phyloP scores from a whole-genome alignment of 148 eudicot genomes.

The Silene conica region DNA sequence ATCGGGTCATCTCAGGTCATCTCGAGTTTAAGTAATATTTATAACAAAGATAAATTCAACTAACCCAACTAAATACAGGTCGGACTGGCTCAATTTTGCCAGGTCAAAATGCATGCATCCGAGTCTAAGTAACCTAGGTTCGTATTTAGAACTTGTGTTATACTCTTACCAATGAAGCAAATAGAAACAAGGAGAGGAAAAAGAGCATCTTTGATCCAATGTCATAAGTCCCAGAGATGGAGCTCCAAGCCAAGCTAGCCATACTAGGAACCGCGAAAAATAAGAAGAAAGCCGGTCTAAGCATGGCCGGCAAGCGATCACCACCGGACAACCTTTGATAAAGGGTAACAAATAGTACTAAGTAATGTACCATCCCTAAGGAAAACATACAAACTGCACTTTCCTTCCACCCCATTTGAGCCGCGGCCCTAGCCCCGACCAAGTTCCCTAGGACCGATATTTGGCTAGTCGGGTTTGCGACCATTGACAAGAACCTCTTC shows the following conservation, averaged over 20 bases:
- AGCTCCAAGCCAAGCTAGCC: constrained; percentile 56
- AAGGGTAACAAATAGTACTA: constrained; percentile 56
- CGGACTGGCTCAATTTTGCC: too few species aligned
- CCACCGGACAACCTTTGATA: constrained; percentile 49
- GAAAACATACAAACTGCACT: constrained; percentile 40
- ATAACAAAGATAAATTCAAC: neutral
- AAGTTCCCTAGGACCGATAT: constrained; percentile 51
- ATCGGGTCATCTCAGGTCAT: neutral
- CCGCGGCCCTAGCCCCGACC: constrained; percentile 37
- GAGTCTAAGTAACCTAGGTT: neutral
- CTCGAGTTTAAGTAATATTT: neutral
- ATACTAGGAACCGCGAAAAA: constrained; percentile 56
- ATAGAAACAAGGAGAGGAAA: constrained; percentile 56
- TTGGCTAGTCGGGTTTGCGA: constrained; percentile 59
- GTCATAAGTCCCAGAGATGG: constrained; percentile 43
- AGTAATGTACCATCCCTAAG: constrained; percentile 35
- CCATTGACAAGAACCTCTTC: constrained; percentile 41
- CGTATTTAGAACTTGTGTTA: neutral
- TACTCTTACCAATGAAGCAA: constrained; percentile 41
- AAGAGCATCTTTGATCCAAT: constrained; percentile 50
- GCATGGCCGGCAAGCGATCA: constrained; percentile 41
- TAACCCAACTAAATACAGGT: neutral
- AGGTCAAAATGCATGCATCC: neutral
- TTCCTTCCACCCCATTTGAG: constrained; percentile 37
- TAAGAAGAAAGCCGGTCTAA: constrained; percentile 53